A percentile compares a stretch with the other conserved stretches of the same genome.
These are phyloP conservation scores for Boletus coccyginus DNA, from an alignment of 768 basidiomycete species.

Conservation along the genomic window DNA sequence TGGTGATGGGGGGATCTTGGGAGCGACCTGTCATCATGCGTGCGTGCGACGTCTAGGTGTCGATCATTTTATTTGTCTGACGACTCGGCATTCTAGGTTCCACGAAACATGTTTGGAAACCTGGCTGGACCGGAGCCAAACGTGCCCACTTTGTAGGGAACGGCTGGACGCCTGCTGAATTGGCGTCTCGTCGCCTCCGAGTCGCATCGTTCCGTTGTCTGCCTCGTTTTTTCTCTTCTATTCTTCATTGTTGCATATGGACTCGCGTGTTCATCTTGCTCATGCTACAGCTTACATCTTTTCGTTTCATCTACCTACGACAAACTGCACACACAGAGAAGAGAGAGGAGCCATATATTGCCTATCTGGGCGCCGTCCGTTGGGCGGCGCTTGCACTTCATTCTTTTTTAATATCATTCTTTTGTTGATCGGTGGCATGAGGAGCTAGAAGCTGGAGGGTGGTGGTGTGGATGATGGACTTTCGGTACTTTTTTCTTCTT, in stretches of 20 bases:
- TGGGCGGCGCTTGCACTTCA: slow-evolving; percentile 17
- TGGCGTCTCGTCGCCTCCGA: not conserved
- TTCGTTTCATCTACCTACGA: slow-evolving; percentile 5
- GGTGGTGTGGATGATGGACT: not conserved
- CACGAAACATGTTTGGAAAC: slow-evolving; percentile 61
- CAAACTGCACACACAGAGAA: not conserved
- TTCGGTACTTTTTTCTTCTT: not conserved
- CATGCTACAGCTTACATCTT: slow-evolving; percentile 14
- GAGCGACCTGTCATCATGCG: slow-evolving; percentile 59
- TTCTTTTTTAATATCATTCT: slow-evolving; percentile 30
- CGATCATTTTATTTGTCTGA: not conserved
- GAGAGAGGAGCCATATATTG: slow-evolving; percentile 6
- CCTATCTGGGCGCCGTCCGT: slow-evolving; percentile 2
- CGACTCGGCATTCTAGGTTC: slow-evolving; percentile 33
- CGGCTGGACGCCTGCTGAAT: slow-evolving; percentile 33
- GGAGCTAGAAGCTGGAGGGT: not conserved
- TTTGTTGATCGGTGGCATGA: slow-evolving; percentile 14
- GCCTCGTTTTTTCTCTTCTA: not conserved
- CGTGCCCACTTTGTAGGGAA: slow-evolving; percentile 66
- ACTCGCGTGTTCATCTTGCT: slow-evolving; percentile 6
- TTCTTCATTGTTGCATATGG: slow-evolving; percentile 12
- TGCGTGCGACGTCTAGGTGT: slow-evolving; percentile 22
- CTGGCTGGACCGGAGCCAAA: slow-evolving; percentile 59
- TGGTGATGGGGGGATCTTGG: slow-evolving; percentile 53
- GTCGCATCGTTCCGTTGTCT: not conserved